Evolutionary conservation across 2,329 filamentous ascomycete genomes (phyloP).

Genomic region (Aspergillus sp.): DNA sequence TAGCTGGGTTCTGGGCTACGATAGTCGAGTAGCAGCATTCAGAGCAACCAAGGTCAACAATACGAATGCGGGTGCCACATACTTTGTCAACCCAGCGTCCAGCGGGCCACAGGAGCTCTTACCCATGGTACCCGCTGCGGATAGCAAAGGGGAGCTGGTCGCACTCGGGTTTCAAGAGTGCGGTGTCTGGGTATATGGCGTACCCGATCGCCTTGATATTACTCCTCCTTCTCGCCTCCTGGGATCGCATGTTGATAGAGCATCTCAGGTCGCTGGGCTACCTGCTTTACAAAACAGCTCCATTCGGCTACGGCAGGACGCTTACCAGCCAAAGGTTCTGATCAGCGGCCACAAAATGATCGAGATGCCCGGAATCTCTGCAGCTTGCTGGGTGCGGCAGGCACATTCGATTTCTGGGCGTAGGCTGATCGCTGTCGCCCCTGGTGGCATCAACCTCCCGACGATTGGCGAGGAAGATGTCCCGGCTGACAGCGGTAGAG

Average conservation of each 20-base stretch:
- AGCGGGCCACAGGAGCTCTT: constrained; percentile 47
- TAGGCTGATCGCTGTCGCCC: constrained; percentile 59
- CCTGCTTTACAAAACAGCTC: constrained; percentile 13
- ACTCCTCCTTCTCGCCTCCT: constrained; percentile 23
- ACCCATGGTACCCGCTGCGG: constrained; percentile 62
- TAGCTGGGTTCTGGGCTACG: constrained; percentile 69
- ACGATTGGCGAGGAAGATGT: constrained; percentile 61
- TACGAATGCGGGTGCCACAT: constrained; percentile 64
- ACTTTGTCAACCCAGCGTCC: constrained; percentile 61
- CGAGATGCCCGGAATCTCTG: constrained; percentile 56
- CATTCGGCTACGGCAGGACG: constrained; percentile 25
- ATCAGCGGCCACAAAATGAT: constrained; percentile 57
- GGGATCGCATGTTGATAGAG: constrained; percentile 8
- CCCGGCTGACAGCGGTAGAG: constrained; percentile 67
- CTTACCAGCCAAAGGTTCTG: constrained; percentile 53
- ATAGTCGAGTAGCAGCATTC: constrained; percentile 67
- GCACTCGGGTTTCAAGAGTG: constrained; percentile 63
- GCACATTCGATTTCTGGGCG: constrained; percentile 42
- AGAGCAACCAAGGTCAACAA: constrained; percentile 67
- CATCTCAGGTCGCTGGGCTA: constrained; percentile 1
- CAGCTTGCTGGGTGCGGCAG: constrained; percentile 61
- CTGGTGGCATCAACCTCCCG: constrained; percentile 54
- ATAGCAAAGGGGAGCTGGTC: constrained; percentile 60
- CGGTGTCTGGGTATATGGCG: constrained; percentile 69
- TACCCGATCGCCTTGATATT: constrained; percentile 63